Percentiles rank a stretch among this genome's conserved stretches.
phyloP scores from a whole-genome alignment of 1,139 yeast species.

The Taiozyma onychis region DNA sequence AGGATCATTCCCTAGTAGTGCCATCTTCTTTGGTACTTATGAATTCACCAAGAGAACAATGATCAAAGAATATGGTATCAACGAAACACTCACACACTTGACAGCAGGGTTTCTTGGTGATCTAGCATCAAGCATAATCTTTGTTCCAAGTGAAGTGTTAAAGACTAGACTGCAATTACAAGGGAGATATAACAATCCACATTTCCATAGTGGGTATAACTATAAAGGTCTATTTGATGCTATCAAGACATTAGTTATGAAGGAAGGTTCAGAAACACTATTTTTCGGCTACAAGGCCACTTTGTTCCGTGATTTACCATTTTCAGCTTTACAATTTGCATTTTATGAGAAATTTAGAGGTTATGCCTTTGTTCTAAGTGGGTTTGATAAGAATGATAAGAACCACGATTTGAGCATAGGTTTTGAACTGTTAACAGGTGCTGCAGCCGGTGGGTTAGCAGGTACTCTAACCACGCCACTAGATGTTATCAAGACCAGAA shows the following conservation, averaged over 20 bases:
- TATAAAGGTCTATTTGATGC: slow-evolving; percentile 73
- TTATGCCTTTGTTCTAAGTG: slow-evolving; percentile 37
- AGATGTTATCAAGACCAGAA: slow-evolving; percentile 90
- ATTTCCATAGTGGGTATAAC: slow-evolving; percentile 80
- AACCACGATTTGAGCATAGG: slow-evolving; percentile 46
- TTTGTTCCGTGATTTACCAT: slow-evolving; percentile 83
- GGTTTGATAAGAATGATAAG: slow-evolving; percentile 7
- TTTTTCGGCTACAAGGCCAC: slow-evolving; percentile 94
- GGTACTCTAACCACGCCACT: slow-evolving; percentile 80
- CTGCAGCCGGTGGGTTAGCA: slow-evolving; percentile 94
- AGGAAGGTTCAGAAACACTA: slow-evolving; percentile 73
- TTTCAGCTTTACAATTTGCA: slow-evolving; percentile 92
- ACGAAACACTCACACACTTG: slow-evolving; percentile 77
- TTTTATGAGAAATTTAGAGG: slow-evolving; percentile 83
- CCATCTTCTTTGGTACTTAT: slow-evolving; percentile 86
- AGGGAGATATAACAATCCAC: slow-evolving; percentile 77
- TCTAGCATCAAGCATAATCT: slow-evolving; percentile 80
- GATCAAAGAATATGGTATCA: slow-evolving; percentile 57
- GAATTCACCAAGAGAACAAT: slow-evolving; percentile 71
- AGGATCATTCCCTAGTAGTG: slow-evolving; percentile 92
- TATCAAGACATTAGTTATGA: slow-evolving; percentile 48
- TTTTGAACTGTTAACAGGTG: slow-evolving; percentile 79
- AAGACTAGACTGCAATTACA: slow-evolving; percentile 91
- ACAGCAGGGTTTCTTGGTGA: slow-evolving; percentile 90
- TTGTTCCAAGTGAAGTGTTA: slow-evolving; percentile 96